Base-by-base conservation (phyloP, 1,139 yeast genomes). In the Sugiyamaella japonica region DNA sequence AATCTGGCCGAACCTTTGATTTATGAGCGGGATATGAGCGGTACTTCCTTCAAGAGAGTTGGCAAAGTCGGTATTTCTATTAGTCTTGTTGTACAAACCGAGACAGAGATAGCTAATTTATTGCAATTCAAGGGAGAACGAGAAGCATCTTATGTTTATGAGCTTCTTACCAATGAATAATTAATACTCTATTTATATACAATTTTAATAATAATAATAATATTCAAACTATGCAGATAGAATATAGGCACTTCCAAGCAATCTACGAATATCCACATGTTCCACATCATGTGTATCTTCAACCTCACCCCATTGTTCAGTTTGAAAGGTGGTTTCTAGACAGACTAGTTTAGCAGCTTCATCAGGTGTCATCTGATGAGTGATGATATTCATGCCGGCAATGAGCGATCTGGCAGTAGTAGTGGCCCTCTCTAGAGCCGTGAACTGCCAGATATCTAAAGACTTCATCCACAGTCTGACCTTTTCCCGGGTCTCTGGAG, bases 201-300 rank as follows among this genome's bases (percentile, higher is more conserved):
- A 34, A 28, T 32, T 36, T 38, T 38, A 42, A 41, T 17, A 32
- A 32, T 7, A 6, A 32, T 32, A 32, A 32, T 20, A 40, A n/a
- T n/a, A n/a, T n/a, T n/a, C n/a, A n/a, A n/a, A 49, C 29, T 36
- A 46, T 42, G 31, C 56, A 2, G 82, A 79, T 32, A 86, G 71
- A 54, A 89, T 72, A n/a, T 90, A 86, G 36, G 96, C 95, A 62
- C 91, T 81, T 34, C 93, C 83, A 51, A 93, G 77, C 64, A 84
- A 85, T 70, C 98, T 82, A 62, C 89, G 77, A 70, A 95, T 79
- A 62, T 93, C 97, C 47, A 84, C 96, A 70, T 86, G 86, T 66
- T 89, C 96, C 15, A 93, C 98, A 70, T 93, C 99, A 68, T 93
- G 99, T 3, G 98, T 90, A 66, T 93, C 99, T 73, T 93, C 99